phyloP scores from a whole-genome alignment of 495 filamentous ascomycete genomes.

The Parathielavia appendiculata region DNA sequence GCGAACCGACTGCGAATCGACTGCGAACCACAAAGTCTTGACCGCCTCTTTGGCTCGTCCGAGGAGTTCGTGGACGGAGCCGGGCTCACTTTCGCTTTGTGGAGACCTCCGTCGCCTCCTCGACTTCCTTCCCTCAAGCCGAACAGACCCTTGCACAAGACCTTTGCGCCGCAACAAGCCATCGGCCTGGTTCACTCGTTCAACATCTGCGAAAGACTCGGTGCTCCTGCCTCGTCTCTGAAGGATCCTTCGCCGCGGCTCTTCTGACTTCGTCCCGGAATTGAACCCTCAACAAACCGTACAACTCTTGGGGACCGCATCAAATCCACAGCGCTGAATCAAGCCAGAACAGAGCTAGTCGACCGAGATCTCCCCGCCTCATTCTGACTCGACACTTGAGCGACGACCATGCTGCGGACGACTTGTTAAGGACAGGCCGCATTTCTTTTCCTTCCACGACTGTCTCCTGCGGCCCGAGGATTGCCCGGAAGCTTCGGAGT shows the following conservation, averaged over 20 bases:
- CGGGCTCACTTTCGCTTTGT: constrained; percentile 7
- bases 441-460: constrained; percentile 8
- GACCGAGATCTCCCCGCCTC: constrained; percentile 8
- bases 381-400: constrained; percentile 1
- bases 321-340: not conserved
- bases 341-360: not conserved
- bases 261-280: not conserved
- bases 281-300: not conserved
- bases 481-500: not conserved
- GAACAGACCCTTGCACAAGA: constrained; percentile 10
- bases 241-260: not conserved
- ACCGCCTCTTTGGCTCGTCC: constrained; percentile 4
- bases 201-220: not conserved
- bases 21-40: constrained; percentile 9
- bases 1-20: not conserved
- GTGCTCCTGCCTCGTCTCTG: not conserved
- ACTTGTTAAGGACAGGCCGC: constrained; percentile 7
- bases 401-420: constrained; percentile 14
- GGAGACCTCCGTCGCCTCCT: not conserved
- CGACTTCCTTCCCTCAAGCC: not conserved
- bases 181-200: constrained; percentile 13
- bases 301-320: not conserved
- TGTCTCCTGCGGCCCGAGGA: not conserved
- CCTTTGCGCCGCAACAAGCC: constrained; percentile 11
- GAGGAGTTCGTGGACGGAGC: not conserved